phyloP scores from a whole-genome alignment of 169 alveolate genomes.

The Prorocentrum cordatum region DNA sequence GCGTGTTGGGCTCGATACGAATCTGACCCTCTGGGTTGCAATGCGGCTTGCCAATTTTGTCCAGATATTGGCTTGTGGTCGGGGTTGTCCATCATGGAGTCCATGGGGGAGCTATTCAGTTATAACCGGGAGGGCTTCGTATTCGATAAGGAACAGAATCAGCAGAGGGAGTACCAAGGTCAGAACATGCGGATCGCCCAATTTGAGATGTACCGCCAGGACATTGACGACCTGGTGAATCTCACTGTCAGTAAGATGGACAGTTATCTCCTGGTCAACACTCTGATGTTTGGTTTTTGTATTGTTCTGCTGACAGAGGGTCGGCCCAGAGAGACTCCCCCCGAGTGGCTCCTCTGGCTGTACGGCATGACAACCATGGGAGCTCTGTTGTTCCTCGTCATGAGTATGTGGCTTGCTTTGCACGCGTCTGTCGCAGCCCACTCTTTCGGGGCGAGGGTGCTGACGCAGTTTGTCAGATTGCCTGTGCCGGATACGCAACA shows the following conservation, averaged over 20 bases:
- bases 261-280: constrained; percentile 1
- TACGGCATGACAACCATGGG: not conserved
- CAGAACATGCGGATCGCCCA: not conserved
- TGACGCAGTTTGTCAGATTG: constrained; percentile 7
- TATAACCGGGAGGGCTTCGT: not conserved
- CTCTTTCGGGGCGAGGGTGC: not conserved
- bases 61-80: too few relatives aligned
- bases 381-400: not conserved
- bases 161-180: not conserved
- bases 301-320: not conserved
- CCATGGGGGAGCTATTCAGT: not conserved
- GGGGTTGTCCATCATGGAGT: too few relatives aligned
- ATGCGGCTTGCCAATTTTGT: too few relatives aligned
- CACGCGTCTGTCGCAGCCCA: constrained; percentile 25
- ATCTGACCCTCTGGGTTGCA: too few relatives aligned
- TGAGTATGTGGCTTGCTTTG: constrained; percentile 13
- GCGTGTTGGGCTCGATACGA: too few relatives aligned
- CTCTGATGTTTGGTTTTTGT: not conserved
- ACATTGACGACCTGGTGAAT: not conserved
- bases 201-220: not conserved
- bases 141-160: not conserved
- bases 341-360: not conserved
- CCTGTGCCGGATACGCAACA: not conserved
- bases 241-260: not conserved
- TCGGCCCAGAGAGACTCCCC: not conserved